Conservation (phyloP, 106 monocot genomes). For the Platanthera zijinensis region DNA sequence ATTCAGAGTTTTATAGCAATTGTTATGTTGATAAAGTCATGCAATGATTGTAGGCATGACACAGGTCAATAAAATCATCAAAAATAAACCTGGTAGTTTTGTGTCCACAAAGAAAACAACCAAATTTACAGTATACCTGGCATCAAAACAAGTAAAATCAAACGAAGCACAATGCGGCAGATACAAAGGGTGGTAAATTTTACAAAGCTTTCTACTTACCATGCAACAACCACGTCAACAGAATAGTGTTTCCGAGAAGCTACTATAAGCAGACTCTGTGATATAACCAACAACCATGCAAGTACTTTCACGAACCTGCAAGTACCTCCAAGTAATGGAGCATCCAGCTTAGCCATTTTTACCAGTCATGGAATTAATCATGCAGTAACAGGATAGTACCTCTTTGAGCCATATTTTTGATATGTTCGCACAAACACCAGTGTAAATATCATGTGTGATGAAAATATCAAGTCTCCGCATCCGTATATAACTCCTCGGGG, state of each 20-base stretch:
- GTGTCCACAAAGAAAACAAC: slow-evolving; percentile 49
- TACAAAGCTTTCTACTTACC: slow-evolving; percentile 19
- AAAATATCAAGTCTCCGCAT: too few species aligned
- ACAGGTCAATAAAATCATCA: background rate
- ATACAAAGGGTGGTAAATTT: background rate
- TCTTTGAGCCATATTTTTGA: too few species aligned
- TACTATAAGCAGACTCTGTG: too few species aligned
- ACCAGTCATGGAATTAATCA: background rate
- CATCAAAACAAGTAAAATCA: slow-evolving; percentile 2
- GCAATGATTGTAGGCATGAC: background rate
- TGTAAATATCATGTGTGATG: too few species aligned
- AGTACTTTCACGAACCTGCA: slow-evolving; percentile 39
- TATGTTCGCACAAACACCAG: too few species aligned
- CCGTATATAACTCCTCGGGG: too few species aligned
- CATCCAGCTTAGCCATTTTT: background rate
- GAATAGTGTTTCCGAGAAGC: slow-evolving; percentile 56
- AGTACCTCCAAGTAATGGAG: background rate
- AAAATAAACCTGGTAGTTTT: slow-evolving; percentile 35
- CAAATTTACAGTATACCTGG: slow-evolving; percentile 54
- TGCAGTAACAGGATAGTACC: slow-evolving; percentile 22
- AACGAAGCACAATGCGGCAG: background rate
- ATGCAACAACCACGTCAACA: too few species aligned
- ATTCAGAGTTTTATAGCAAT: slow-evolving; percentile 1
- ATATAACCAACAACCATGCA: slow-evolving; percentile 40
- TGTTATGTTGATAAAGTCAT: background rate